Base-by-base conservation (phyloP, 805 yeast genomes). In the Candida xiaguanensis region DNA sequence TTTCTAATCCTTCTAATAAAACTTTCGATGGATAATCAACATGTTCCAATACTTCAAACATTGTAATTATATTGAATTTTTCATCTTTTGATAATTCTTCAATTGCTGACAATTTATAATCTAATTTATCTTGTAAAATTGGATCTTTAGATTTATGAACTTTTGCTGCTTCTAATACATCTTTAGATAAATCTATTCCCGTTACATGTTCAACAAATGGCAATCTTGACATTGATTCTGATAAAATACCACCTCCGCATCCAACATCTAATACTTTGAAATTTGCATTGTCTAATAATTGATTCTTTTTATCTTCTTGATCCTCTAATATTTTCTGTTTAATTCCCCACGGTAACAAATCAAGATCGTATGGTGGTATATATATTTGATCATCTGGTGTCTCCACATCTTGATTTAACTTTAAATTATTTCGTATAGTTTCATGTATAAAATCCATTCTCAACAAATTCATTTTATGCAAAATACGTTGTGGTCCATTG, bases 181-280 rank as follows among this genome's bases (percentile, higher is more conserved):
- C 95, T 0, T 75, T 71, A 0, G 97, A 85, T 52, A 91, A 70
- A 61, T 93, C 99, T 31, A 91, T 76, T 2, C 95, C 99, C 35
- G 67, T 71, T 4, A 93, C 96, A 1, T 65, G 55, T 8, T 69
- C 56, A 3, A 87, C 77, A 42, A 75, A 74, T 4, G 75, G 74
- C 49, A 85, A 63, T 48, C 99, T 69, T 0, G 95, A 96, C 54
- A 93, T 60, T 0, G 91, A 81, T 56, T 93, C 99, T 4, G 90
- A 69, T 14, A 93, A 65, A 18, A 93, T 81, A 0, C 99, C 99
- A n/a, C 99, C 99, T 14, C 99, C 99, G 59, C 99, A 93, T 1
- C 99, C 99, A 38, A 93, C 80, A 56, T 93, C 99, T 40, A 93
- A 64, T 1, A 80, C 89, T 12, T 60, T 58, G 38, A 79, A 65